Evolutionary conservation across 2,329 filamentous ascomycete genomes (phyloP).

Genomic region (Dothideomycetes sp.): DNA sequence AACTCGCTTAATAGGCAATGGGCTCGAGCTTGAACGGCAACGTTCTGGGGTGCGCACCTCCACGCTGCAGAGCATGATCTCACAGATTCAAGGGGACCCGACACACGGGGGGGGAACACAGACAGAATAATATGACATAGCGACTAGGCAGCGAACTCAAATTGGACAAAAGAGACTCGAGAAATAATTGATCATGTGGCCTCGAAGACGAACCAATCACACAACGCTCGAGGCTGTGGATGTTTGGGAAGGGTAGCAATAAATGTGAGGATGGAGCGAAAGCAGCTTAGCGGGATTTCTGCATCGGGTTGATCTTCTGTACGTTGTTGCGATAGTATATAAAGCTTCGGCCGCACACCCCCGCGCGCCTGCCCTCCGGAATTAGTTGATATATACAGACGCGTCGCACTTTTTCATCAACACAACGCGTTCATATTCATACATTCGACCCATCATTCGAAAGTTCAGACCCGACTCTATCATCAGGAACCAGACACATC

Average conservation of each 20-base stretch:
- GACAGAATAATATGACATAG: no score
- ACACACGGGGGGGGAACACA: no score
- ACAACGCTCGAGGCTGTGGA: no score
- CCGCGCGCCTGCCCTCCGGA: background rate
- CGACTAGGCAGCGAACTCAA: background rate
- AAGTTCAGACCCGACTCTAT: slow-evolving; percentile 20
- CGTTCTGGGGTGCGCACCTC: no score
- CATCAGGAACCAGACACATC: slow-evolving; percentile 14
- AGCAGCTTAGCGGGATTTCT: background rate
- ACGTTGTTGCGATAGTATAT: no score
- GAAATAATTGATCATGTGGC: background rate
- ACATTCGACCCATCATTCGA: slow-evolving; percentile 21
- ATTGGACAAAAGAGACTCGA: background rate
- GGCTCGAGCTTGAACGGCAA: no score
- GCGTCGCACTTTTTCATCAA: slow-evolving; percentile 5
- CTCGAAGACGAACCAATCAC: background rate
- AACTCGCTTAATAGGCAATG: no score
- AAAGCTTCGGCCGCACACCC: no score
- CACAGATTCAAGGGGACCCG: no score
- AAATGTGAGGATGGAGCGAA: background rate
- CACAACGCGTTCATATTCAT: slow-evolving; percentile 7
- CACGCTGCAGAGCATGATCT: no score
- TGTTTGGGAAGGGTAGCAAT: no score
- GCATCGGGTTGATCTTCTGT: no score
- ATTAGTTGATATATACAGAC: background rate